Base-by-base conservation (phyloP, 169 alveolate species). In the Plasmodium reichenowi region DNA sequence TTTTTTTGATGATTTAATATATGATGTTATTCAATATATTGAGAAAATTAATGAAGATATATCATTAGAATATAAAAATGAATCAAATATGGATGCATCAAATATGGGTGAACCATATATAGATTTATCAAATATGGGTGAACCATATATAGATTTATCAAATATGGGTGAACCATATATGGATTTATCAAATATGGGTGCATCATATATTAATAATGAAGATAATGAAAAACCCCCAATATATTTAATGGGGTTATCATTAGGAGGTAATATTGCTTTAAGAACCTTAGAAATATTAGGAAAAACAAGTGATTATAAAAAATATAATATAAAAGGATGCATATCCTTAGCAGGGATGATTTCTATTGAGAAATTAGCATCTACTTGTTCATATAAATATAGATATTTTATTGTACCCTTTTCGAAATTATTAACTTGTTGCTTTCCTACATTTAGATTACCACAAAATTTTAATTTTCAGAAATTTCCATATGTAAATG, bases 281-380 rank as follows among this genome's bases (percentile, higher is more conserved):
- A 15, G 93, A 71, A 62, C 90, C 54, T 48, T 89, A 86, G 13
- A 93, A 71, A 20, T 88, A 48, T 26, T 45, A 60, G 48, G 94
- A 80, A 70, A 93, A 48, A 45, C 89, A 38, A 17, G 67, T 24
- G 56, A 89, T 88, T 47, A 74, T 59, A 6, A 72, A 93, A 32
- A 91, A 75, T 71, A 89, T 93, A 73, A 74, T 73, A 22, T 75
- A 22, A 26, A 71, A 93, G 66, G 92, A 89, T 47, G 58, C 72
- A 29, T 60, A 29, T 43, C 80, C 70, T 29, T 66, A 66, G 24
- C 74, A 22, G 17, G 74, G 22, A 66, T 66, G 32, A 66, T 66
- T 66, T 66, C 74, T n/a, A 17, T 66, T 0, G 74, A 66, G 13
- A 3, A 15, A 66, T 6, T 17, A 26, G 54, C 54, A 10, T 66